Evolutionary conservation across 352 stramenopile species (phyloP), one percentile per base, ranked within the genome.

Genomic region (Pythium vanterpoolii): DNA sequence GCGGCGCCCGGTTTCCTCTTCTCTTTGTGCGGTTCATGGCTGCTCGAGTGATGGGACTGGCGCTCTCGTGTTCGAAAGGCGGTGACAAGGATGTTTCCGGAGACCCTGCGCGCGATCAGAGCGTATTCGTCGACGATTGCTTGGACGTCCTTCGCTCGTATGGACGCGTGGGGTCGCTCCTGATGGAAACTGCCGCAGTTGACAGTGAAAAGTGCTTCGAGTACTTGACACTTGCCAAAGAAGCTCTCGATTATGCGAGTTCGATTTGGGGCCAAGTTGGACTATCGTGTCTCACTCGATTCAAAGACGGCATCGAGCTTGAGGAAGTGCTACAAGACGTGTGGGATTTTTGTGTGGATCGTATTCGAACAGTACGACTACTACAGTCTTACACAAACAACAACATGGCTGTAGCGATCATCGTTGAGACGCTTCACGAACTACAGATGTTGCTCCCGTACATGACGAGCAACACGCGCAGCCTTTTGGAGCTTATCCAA

Each of bases 311-410:
- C 7, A 48, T 88, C 10, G 83, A 93, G 48, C 44, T 91, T 10
- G 83, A 91, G 39, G 77, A 90, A 23, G 70, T 91, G 46, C 48
- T 93, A 14, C 76, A 90, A 64, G 83, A 91, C 59, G 60, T 93
- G 39, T 93, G 83, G 83, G 79, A 90, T 45, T 88, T 89, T 43
- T 82, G 71, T n/a, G 68, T 83, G n/a, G 73, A 86, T 44, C 76
- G 73, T 7, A 71, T 91, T 36, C 79, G 76, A 21, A 72, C 84
- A n/a, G 53, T 88, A 14, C 70, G 65, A 6, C 40, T 87, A 19
- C 26, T 80, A 3, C 31, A 64, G 44, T 39, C 14, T 8, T 66
- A 52, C 14, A 18, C 13, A 56, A 36, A 19, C 11, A 36, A 54
- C 21, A 46, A 14, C 42, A 21, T 28, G 2, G 27, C 53, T 23